Evolutionary conservation across 345 rosid genomes (phyloP), one percentile per base, ranked within the genome.

Genomic region (Gossypium longicalyx): DNA sequence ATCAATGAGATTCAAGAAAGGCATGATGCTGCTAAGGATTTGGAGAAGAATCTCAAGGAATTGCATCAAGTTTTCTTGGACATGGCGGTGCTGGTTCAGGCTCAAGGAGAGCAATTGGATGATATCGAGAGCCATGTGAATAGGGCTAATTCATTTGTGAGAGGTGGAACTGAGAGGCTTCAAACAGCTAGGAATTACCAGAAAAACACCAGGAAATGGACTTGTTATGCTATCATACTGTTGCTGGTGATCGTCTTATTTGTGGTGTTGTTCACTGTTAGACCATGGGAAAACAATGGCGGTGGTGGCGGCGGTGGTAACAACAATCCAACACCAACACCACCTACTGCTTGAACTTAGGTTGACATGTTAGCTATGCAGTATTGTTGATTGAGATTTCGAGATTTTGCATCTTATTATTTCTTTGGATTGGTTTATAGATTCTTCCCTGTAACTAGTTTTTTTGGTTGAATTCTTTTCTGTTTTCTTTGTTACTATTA

Each of bases 1-100:
- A 89, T 90, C 65, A 86, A 83, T 72, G 94, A 90, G 86, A 90
- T 94, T 34, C 96, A 91, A 73, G 97, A 93, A 72, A 89, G 97
- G 82, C 97, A 93, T 47, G 98, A 93, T 49, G 94, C 96, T 0
- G 97, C 88, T 15, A 91, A 87, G 77, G 94, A 90, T 41, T 71
- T 93, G 22, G 94, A 91, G 86, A 90, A 90, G 77, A 86, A 90
- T 71, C 90, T 93, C 12, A 86, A 73, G 78, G 96, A 91, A 84
- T 80, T 93, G 77, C 97, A 94, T 87, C 97, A 94, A 67, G 94
- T 94, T 78, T 91, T 94, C 82, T 67, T 90, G 56, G 96, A 91
- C 87, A 93, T 93, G 98, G 90, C 97, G 0, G 98, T 92, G 12
- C 20, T 94, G 82, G 98, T 94, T 4, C 80, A 94, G 76, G 84